Base-by-base conservation (phyloP, 1,139 yeast species). In the Keqinozyma sinolaborantium region DNA sequence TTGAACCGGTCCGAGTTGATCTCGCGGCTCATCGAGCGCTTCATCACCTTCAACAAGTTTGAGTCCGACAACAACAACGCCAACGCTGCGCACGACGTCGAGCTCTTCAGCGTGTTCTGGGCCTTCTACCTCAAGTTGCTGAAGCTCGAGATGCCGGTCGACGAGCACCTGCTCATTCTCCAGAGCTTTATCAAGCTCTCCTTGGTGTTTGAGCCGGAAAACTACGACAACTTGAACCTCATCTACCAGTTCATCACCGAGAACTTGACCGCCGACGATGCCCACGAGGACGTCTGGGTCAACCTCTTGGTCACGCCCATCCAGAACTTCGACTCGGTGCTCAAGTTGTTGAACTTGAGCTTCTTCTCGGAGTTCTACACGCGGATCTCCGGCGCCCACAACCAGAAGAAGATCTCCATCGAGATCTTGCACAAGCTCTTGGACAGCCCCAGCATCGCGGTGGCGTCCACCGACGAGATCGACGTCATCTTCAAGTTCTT, bases 1-100 rank as follows among this genome's bases (percentile, higher is more conserved):
- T 81, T 87, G 14, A 73, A 79, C 32, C 71, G 83, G 38, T 77
- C 80, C 34, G 81, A 77, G 40, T 73, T 90, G 29, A 70, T 88
- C 14, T 59, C 76, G 15, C 74, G 90, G 1, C 65, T 92, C 48
- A 77, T 90, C 35, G 83, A 83, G 30, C 72, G 97, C 36, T 69
- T 92, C 37, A 73, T 86, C 4, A 79, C 75, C 21, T 85, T 70
- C 49, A 68, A 16, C 14, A 25, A 20, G 24, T 21, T 28, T 4
- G 34, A 35, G 14, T 30, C 23, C 19, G 31, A 25, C 26, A 33
- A 38, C 29, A 33, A 32, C 26, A 14, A 25, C 8, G 16, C 25
- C 24, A 9, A 12, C 5, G 4, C 11, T 15, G 24, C 28, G 3
- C 16, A 28, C 13, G 23, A 27, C 16, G 24, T 30, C 18, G 25